Conservation (phyloP, 2,329 filamentous ascomycete species). For the Metarhizium brunneum region DNA sequence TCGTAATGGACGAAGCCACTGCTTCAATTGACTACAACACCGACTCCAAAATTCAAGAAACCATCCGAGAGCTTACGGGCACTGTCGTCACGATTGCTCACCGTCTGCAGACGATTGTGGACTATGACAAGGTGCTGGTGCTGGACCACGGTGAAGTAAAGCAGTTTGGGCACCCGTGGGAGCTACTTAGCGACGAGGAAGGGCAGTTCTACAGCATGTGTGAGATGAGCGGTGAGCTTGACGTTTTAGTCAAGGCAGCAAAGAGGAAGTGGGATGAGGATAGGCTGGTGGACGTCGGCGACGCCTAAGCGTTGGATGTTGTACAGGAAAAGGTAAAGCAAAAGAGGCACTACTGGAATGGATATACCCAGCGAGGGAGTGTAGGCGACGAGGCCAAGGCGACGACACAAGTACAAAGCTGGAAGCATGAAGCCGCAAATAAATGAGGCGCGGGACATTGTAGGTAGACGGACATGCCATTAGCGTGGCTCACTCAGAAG, state of each 20-base stretch:
- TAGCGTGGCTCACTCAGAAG: background rate
- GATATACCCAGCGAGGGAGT: background rate
- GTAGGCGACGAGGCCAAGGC: background rate
- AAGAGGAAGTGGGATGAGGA: slow-evolving; percentile 42
- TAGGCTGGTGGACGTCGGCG: slow-evolving; percentile 24
- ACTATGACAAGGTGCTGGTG: slow-evolving; percentile 96
- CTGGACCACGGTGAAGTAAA: slow-evolving; percentile 81
- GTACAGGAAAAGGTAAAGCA: slow-evolving; percentile 2
- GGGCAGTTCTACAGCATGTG: slow-evolving; percentile 58
- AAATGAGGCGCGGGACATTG: background rate
- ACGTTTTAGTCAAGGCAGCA: slow-evolving; percentile 40
- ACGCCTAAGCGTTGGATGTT: background rate
- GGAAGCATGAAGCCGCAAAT: background rate
- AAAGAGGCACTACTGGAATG: slow-evolving; percentile 2
- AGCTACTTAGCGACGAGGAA: slow-evolving; percentile 62
- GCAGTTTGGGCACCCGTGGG: slow-evolving; percentile 85
- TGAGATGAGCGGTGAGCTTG: slow-evolving; percentile 52
- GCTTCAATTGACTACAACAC: slow-evolving; percentile 96
- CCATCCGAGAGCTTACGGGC: slow-evolving; percentile 83
- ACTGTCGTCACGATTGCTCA: slow-evolving; percentile 97
- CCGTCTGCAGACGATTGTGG: slow-evolving; percentile 89
- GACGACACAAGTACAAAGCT: background rate
- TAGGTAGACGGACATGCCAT: background rate
- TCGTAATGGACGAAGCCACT: slow-evolving; percentile 99
- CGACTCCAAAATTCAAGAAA: slow-evolving; percentile 92